phyloP scores from a whole-genome alignment of 768 basidiomycete species.

The Calocybe gangraenosa region DNA sequence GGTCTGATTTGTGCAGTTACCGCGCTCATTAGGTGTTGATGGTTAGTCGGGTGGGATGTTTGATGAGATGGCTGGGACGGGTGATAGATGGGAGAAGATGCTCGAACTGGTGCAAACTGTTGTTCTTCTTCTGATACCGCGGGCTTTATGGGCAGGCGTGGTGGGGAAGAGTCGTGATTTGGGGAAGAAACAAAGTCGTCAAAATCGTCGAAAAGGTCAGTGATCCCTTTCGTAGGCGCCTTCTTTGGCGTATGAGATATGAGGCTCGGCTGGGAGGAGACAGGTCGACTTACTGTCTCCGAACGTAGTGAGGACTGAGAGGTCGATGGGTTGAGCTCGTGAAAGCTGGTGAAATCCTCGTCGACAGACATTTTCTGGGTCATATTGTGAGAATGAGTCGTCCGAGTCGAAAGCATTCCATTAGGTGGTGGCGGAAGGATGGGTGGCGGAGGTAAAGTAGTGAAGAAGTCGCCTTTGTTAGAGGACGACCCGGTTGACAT shows the following conservation, averaged over 20 bases:
- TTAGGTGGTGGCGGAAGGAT: conserved; percentile 21
- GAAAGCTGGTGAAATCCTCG: conserved; percentile 54
- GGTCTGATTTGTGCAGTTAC: conserved; percentile 54
- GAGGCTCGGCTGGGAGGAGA: conserved; percentile 17
- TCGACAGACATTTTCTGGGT: conserved; percentile 25
- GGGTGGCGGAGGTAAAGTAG: conserved; percentile 21
- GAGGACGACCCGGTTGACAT: conserved; percentile 25
- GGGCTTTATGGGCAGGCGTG: conserved; percentile 35
- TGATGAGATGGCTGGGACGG: conserved; percentile 20
- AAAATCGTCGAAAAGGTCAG: conserved; percentile 20
- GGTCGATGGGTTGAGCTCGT: conserved; percentile 24
- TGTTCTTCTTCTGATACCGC: conserved; percentile 8
- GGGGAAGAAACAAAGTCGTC: conserved; percentile 35
- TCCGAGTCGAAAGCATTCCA: conserved; percentile 20
- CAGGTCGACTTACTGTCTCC: conserved; percentile 21
- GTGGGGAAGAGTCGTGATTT: conserved; percentile 43
- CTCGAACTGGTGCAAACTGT: no score
- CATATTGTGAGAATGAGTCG: conserved; percentile 23
- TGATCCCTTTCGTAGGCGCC: conserved; percentile 1
- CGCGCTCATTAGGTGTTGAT: conserved; percentile 54
- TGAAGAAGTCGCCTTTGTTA: conserved; percentile 14
- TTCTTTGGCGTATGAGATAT: conserved; percentile 16
- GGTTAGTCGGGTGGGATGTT: conserved; percentile 38
- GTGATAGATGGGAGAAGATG: conserved; percentile 9
- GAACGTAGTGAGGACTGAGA: conserved; percentile 10